Percentiles rank a stretch among this genome's conserved stretches.
These are phyloP conservation scores for Tilletia caries DNA, from an alignment of 1,284 basidiomycete species.

Conservation along the genomic window DNA sequence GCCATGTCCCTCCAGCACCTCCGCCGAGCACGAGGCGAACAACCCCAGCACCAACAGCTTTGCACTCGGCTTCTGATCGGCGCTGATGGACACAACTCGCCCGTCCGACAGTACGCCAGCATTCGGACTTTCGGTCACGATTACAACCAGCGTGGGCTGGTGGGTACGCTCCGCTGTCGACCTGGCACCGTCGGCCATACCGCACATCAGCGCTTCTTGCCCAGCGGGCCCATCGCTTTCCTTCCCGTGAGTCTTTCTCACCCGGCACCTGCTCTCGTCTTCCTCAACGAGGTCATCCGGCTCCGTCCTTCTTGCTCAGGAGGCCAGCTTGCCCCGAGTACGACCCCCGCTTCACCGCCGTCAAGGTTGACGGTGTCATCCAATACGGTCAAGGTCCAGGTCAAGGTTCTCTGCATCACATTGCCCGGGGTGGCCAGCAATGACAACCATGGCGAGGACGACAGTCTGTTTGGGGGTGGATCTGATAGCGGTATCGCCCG, in stretches of 20 bases:
- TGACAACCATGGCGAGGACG: too few relatives aligned
- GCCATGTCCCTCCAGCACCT: too few relatives aligned
- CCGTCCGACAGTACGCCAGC: constrained; percentile 79
- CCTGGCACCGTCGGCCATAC: constrained; percentile 55
- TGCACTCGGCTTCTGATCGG: constrained; percentile 66
- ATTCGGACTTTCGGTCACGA: constrained; percentile 88
- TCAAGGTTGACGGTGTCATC: too few relatives aligned
- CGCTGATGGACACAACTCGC: constrained; percentile 92
- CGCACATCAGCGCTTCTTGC: constrained; percentile 91
- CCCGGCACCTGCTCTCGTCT: constrained; percentile 36
- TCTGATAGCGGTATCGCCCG: too few relatives aligned
- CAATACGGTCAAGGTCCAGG: too few relatives aligned
- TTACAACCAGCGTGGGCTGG: constrained; percentile 85
- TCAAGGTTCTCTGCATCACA: too few relatives aligned
- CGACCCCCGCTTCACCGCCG: too few relatives aligned
- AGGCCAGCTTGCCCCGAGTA: too few relatives aligned
- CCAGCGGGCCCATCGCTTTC: constrained; percentile 92
- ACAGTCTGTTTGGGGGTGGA: too few relatives aligned
- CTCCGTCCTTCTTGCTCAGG: constrained; percentile 40
- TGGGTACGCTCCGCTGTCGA: constrained; percentile 68
- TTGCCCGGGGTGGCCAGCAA: too few relatives aligned
- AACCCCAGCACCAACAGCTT: constrained; percentile 43
- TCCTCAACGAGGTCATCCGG: constrained; percentile 42
- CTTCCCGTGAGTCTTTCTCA: constrained; percentile 64
- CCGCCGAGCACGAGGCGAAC: constrained; percentile 38